A percentile compares a stretch with the other conserved stretches of the same genome.
phyloP scores from a whole-genome alignment of 208 protist genomes.

The Leishmania amazonensis region DNA sequence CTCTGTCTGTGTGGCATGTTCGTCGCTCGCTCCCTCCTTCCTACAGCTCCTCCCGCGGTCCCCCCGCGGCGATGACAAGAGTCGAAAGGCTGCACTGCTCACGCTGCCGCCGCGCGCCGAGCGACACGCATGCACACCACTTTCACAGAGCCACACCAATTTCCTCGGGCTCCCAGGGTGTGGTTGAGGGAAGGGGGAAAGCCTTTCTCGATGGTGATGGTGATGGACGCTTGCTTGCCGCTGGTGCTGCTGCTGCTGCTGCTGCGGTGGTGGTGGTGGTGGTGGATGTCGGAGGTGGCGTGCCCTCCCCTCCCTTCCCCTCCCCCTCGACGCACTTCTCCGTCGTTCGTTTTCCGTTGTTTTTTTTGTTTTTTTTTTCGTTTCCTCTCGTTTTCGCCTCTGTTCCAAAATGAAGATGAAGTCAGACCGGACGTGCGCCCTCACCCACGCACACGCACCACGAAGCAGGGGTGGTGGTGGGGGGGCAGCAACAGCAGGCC shows the following conservation, averaged over 20 bases:
- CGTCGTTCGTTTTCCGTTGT: constrained; percentile 5
- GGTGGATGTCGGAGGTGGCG: not conserved
- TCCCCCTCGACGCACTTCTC: not conserved
- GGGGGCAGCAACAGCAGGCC: not conserved
- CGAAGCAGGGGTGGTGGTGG: not conserved
- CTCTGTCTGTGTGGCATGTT: not conserved
- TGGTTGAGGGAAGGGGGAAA: too few relatives aligned
- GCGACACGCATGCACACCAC: not conserved
- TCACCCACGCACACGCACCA: not conserved
- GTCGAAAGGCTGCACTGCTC: not conserved
- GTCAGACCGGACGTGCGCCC: too few relatives aligned
- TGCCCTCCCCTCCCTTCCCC: not conserved
- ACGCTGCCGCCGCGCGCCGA: too few relatives aligned
- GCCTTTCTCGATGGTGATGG: not conserved
- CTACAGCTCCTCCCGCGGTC: not conserved
- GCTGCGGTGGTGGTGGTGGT: too few relatives aligned
- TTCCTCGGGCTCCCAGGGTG: too few relatives aligned
- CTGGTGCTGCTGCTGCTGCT: too few relatives aligned
- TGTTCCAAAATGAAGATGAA: not conserved
- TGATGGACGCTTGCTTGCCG: too few relatives aligned
- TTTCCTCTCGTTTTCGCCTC: not conserved
- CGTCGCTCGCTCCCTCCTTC: not conserved
- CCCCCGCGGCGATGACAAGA: not conserved
- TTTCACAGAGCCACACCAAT: too few relatives aligned
- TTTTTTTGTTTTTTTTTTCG: constrained; percentile 7